A percentile compares a stretch with the other conserved stretches of the same genome.
phyloP scores from a whole-genome alignment of 2,329 filamentous ascomycete species.

The Myriangium duriaei region DNA sequence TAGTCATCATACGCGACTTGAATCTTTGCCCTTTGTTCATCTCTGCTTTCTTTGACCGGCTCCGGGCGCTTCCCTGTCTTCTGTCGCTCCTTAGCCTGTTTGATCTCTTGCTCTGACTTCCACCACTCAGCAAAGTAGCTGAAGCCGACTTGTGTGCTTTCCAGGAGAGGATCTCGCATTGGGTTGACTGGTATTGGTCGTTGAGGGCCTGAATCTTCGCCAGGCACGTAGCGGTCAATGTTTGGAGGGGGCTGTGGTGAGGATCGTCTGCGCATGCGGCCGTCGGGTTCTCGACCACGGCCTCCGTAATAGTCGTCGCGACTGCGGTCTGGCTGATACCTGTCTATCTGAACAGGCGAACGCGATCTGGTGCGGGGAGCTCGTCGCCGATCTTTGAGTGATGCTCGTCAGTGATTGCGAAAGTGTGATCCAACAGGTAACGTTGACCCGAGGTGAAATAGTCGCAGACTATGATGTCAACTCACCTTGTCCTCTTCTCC shows the following conservation, averaged over 20 bases:
- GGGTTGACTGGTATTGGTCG: constrained; percentile 47
- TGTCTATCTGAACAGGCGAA: constrained; percentile 58
- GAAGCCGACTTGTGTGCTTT: constrained; percentile 72
- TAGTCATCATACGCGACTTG: constrained; percentile 56
- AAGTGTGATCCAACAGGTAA: background rate
- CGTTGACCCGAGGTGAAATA: background rate
- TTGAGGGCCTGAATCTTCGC: constrained; percentile 41
- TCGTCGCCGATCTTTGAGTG: constrained; percentile 19
- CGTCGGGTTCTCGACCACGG: constrained; percentile 48
- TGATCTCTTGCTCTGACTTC: constrained; percentile 69
- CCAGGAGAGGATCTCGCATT: constrained; percentile 56
- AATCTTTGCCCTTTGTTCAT: constrained; percentile 67
- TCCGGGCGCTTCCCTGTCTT: constrained; percentile 54
- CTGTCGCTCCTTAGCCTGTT: constrained; percentile 63
- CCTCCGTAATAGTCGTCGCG: constrained; percentile 53
- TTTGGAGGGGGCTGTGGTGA: constrained; percentile 46
- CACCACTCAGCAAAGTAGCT: constrained; percentile 82
- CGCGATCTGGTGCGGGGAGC: constrained; percentile 54
- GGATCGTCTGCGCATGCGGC: constrained; percentile 49
- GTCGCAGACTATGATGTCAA: background rate
- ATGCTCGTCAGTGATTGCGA: background rate
- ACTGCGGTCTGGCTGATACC: constrained; percentile 59
- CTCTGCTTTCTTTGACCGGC: constrained; percentile 56
- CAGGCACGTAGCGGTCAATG: constrained; percentile 76
- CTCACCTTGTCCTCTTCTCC: constrained; percentile 21